Evolutionary conservation across 495 filamentous ascomycete species (phyloP).

Genomic region (Talaromyces liani): DNA sequence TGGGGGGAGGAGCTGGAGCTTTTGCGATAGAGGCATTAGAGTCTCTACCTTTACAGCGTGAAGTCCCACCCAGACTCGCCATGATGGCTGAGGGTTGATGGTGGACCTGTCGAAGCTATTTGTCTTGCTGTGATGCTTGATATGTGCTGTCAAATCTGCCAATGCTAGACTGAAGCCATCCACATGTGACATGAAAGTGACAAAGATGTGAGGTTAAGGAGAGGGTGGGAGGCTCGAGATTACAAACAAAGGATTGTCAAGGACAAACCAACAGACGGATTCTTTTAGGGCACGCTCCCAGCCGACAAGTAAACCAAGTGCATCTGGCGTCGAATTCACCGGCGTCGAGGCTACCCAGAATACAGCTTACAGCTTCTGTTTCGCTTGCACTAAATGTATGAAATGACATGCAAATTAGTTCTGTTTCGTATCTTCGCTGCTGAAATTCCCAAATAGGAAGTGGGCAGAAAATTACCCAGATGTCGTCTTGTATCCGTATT

Average conservation of each 20-base stretch:
- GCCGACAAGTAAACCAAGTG: background rate
- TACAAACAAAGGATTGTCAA: background rate
- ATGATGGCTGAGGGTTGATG: background rate
- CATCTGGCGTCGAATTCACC: no score
- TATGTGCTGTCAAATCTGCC: background rate
- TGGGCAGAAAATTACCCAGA: background rate
- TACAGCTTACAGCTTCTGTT: background rate
- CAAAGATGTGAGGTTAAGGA: background rate
- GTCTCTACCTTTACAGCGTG: background rate
- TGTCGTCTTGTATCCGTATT: background rate
- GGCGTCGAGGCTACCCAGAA: background rate
- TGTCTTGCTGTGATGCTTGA: background rate
- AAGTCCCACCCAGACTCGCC: background rate
- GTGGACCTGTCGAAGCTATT: background rate
- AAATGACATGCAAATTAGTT: background rate
- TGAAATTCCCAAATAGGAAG: background rate
- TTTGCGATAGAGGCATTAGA: background rate
- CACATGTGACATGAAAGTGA: background rate
- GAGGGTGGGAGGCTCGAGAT: background rate
- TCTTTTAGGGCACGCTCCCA: background rate
- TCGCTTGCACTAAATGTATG: background rate
- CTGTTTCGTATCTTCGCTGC: background rate
- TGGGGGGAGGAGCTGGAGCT: background rate
- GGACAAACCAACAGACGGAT: background rate
- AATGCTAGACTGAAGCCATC: background rate